Evolutionary conservation across 495 filamentous ascomycete genomes (phyloP).

Genomic region (Penicillium soppii): DNA sequence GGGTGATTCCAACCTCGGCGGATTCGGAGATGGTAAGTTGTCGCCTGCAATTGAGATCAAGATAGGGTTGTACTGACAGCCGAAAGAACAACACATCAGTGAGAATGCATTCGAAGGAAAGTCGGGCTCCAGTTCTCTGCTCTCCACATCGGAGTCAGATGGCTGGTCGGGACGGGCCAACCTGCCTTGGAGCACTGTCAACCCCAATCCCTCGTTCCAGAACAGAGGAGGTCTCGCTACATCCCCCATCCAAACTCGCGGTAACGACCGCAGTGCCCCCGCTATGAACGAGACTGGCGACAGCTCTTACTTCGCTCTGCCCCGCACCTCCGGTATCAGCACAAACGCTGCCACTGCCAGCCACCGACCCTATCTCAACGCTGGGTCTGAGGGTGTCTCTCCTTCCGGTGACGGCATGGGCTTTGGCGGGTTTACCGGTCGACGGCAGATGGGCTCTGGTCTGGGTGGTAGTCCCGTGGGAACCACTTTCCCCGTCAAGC

Average conservation of each 20-base stretch:
- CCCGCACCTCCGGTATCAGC: conserved; percentile 30
- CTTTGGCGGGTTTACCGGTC: conserved; percentile 28
- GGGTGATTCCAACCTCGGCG: conserved; percentile 53
- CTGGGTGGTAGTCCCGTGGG: conserved; percentile 33
- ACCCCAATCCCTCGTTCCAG: conserved; percentile 46
- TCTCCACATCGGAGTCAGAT: conserved; percentile 65
- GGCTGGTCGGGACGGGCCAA: conserved; percentile 48
- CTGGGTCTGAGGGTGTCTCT: conserved; percentile 33
- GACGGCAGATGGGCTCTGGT: conserved; percentile 32
- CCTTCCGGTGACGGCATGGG: conserved; percentile 35
- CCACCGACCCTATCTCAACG: conserved; percentile 36
- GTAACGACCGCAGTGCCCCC: conserved; percentile 40
- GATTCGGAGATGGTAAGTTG: conserved; percentile 43
- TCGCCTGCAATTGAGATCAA: not conserved
- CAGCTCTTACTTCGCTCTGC: conserved; percentile 42
- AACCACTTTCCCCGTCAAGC: conserved; percentile 29
- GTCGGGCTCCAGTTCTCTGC: conserved; percentile 64
- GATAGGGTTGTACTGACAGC: conserved; percentile 2
- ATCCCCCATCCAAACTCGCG: conserved; percentile 49
- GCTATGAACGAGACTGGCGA: conserved; percentile 41
- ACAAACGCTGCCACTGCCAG: conserved; percentile 19
- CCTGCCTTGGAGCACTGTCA: conserved; percentile 55
- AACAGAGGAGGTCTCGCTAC: conserved; percentile 41
- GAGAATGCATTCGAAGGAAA: conserved; percentile 47
- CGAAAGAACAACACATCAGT: conserved; percentile 30